Evolutionary conservation across 2,329 filamentous ascomycete genomes (phyloP).

Genomic region (Phaeosphaeria sp.): DNA sequence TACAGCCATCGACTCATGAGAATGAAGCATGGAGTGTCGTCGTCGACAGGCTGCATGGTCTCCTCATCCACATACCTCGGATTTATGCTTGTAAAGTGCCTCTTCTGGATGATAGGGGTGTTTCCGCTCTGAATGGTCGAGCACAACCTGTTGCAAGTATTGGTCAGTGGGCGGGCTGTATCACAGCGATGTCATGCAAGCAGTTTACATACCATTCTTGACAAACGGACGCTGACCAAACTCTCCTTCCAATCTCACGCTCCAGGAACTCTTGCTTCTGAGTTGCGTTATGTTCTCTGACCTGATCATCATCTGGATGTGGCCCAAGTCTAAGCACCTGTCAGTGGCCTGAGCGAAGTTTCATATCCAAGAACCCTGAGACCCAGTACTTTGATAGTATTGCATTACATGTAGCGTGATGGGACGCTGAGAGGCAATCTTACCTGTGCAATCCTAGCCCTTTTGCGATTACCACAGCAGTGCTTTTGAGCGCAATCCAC

Average conservation of each 20-base stretch:
- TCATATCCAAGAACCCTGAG: background rate
- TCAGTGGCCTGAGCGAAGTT: background rate
- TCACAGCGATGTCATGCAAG: too few species aligned
- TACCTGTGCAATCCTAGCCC: conserved; percentile 54
- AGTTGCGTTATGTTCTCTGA: conserved; percentile 19
- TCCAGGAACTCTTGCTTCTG: conserved; percentile 38
- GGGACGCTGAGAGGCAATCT: background rate
- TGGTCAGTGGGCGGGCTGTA: too few species aligned
- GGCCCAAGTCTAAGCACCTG: conserved; percentile 19
- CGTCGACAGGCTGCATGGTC: conserved; percentile 28
- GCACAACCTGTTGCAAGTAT: conserved; percentile 32
- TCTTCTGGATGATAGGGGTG: conserved; percentile 39
- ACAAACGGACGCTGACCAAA: conserved; percentile 49
- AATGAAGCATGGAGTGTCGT: conserved; percentile 42
- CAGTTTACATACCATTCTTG: conserved; percentile 48
- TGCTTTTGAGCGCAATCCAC: conserved; percentile 54
- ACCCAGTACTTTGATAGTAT: background rate
- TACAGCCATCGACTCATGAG: conserved; percentile 33
- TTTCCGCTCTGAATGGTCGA: conserved; percentile 51
- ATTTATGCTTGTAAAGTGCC: conserved; percentile 43
- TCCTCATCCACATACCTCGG: conserved; percentile 50
- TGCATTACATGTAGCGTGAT: background rate
- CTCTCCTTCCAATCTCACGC: conserved; percentile 49
- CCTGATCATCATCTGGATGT: conserved; percentile 35
- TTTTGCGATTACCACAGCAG: conserved; percentile 57